Evolutionary conservation across 305 asterid species (phyloP), one percentile per base, ranked within the genome.

Genomic region (Fraxinus xanthoxyloides): DNA sequence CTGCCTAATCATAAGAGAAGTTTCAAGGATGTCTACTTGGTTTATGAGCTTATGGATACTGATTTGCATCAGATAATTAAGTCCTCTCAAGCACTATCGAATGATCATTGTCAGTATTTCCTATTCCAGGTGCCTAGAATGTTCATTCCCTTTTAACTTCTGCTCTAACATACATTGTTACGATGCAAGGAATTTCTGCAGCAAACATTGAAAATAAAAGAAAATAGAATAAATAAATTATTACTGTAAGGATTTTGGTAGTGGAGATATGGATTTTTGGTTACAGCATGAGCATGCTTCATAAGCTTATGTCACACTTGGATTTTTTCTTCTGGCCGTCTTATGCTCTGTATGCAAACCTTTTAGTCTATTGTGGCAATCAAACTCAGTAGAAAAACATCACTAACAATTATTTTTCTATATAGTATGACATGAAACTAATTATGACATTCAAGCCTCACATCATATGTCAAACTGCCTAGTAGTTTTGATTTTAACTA

Each of bases 1-100:
- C 30, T 26, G 30, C 30, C 30, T 26, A 26, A 26, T 26, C 30
- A 26, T 26, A 26, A 26, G 30, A 26, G 30, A 26, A 26, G 30
- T 26, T 26, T 26, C 30, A 26, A 26, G 30, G 30, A 26, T 26
- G 30, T 26, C 30, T 26, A 26, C 30, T 26, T 26, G 30, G 30
- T 26, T 26, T 26, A 1, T 26, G 30, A 26, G 30, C 30, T 26
- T 26, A 48, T 48, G 59, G 59, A 48, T 15, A 48, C 59, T 48
- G 59, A 48, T 48, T 48, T 72, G 76, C 76, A 72, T 30, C 76
- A 34, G 76, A 34, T 72, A 10, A 72, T 72, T 38, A 72, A 72
- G 76, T 72, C 76, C 23, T 72, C 76, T 72, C 76, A 72, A 34
- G 26, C 76, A 32, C 48, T 72, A 10, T 6, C 76, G 5, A 72